Base-by-base conservation (phyloP, 2,329 filamentous ascomycete genomes). In the Stemphylium beticola region DNA sequence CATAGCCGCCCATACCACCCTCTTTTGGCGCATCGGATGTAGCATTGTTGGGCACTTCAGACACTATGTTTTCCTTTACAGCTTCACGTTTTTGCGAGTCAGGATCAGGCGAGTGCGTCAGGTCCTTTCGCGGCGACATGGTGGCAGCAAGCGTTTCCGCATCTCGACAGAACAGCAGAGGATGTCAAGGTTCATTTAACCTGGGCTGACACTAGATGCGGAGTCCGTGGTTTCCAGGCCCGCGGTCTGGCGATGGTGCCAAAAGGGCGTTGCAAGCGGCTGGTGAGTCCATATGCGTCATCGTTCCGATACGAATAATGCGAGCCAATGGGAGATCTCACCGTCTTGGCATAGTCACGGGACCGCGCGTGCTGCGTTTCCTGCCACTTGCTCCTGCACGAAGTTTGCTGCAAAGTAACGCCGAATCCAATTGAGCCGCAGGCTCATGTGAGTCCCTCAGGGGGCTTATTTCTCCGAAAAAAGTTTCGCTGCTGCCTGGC, bases 1-100 rank as follows among this genome's bases (percentile, higher is more conserved):
- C 37, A 29, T 73, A 74, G 14, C 55, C 55, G 12, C 58, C 55
- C 52, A 65, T 52, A 4, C 65, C 68, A 12, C 61, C 61, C 39
- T 61, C 26, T 29, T 29, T 41, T 42, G 55, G 36, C 15, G 66
- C 57, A 11, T 56, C 45, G 37, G 55, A 20, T n/a, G 59, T 55
- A 8, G 14, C 42, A 37, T 58, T 32, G 11, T 29, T 55, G 41
- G 55, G 40, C 20, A 52, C 38, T 12, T 39, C 24, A 18, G 53
- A 43, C 4, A 29, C 10, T 5, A 31, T 41, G 22, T 50, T 50
- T 15, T 24, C 40, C 31, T 49, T 57, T 15, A 33, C 55, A 15
- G 58, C 55, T 6, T 53, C 46, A 20, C 51, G 56, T n/a, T 42
- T n/a, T 42, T 34, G 10, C 50, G 42, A 22, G 57, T 49, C 14